These are phyloP conservation scores for Eragrostis tef DNA, from an alignment of 202 grass and related monocot genomes.

Conservation along the genomic window DNA sequence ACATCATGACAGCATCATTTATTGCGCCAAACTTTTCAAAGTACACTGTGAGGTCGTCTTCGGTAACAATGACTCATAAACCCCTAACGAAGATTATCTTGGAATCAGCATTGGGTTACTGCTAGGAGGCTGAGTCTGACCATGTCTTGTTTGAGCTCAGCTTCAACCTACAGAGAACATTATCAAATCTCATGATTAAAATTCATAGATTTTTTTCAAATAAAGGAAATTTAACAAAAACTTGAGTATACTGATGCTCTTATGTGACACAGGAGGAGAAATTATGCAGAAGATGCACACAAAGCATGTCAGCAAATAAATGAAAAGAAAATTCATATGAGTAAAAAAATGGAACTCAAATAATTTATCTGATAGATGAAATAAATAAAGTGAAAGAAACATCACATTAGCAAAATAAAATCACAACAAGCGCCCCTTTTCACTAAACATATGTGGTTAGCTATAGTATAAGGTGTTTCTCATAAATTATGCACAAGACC, in stretches of 20 bases:
- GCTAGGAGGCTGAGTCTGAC: neutral
- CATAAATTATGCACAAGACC: too few species aligned
- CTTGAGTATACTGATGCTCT: neutral
- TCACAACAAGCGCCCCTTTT: neutral
- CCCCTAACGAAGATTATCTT: conserved; percentile 78
- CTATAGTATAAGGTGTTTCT: too few species aligned
- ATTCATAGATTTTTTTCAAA: neutral
- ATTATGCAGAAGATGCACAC: too few species aligned
- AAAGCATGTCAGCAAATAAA: too few species aligned
- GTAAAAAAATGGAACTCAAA: too few species aligned
- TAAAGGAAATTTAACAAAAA: neutral
- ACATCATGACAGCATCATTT: conserved; percentile 60
- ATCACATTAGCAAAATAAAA: neutral
- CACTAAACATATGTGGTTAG: too few species aligned
- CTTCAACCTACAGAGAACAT: conserved; percentile 54
- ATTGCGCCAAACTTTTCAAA: conserved; percentile 69
- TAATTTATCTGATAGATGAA: neutral
- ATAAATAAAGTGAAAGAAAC: neutral
- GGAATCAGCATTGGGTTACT: conserved; percentile 18
- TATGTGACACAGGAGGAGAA: too few species aligned
- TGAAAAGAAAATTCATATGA: too few species aligned
- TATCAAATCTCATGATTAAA: neutral
- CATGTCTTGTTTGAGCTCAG: conserved; percentile 37
- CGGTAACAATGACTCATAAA: conserved; percentile 49
- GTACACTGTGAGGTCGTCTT: conserved; percentile 47